Evolutionary conservation across 2,329 filamentous ascomycete species (phyloP), one percentile per base, ranked within the genome.

Genomic region (Colletotrichum gigasporum): DNA sequence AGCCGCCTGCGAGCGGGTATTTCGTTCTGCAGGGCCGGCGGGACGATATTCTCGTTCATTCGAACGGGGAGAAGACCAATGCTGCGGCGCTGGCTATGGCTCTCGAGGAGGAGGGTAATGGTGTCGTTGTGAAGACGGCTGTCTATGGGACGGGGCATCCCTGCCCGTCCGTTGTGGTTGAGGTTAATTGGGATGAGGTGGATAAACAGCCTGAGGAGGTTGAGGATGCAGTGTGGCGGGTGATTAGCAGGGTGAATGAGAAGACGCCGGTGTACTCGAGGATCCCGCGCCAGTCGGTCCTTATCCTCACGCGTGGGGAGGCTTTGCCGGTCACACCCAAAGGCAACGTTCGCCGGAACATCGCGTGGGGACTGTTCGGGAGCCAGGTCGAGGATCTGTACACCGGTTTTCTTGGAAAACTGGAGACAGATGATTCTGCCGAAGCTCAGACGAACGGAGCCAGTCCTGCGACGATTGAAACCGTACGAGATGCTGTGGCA

Each of bases 1-100:
- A 63, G 8, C 59, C 59, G 8, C 59, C 53, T 1, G 53, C 18
- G 2, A 63, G 53, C 2, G 53, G 59, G 2, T 63, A 51, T 7
- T 63, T 58, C 10, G 53, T 63, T 4, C 59, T 63, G 11, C 59
- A 51, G 28, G 59, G 59, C 9, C 42, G 59, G 3, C 53, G 59
- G 4, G 59, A 63, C 16, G 59, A 63, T 12, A 44, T 63, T 2
- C 35, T 63, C 6, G 5, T 63, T 5, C 53, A 63, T 4, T 42
- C 32, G 3, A 63, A 63, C 8, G 59, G 59, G 4, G 59, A 63
- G 28, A 63, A 63, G 35, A 63, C 53, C 0, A 52, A 63, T 5
- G 59, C 59, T 5, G 28, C 53, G 9, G 59, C 44, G 4, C 24
- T 63, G 18, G 59, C 59, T 2, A 51, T 58, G 59, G 22, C 44